A percentile compares a stretch with the other conserved stretches of the same genome.
Evolutionary conservation across 352 stramenopile genomes (phyloP).

Genomic region (Paralagenidium karlingii): DNA sequence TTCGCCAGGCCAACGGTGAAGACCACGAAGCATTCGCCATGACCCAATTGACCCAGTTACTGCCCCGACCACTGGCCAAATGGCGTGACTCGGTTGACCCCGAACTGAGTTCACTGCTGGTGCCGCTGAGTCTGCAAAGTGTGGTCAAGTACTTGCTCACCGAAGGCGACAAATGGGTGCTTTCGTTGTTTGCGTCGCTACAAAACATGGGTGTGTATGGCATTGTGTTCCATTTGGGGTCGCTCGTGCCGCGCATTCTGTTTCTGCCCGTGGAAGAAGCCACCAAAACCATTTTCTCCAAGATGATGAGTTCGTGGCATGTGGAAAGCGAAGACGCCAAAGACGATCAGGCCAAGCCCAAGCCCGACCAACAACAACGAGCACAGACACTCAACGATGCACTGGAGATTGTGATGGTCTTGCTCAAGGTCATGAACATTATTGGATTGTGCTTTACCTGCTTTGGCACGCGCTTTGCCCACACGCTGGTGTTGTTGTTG

Average conservation of each 20-base stretch:
- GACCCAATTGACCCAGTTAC: conserved; percentile 29
- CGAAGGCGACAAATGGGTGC: conserved; percentile 93
- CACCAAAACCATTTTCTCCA: conserved; percentile 91
- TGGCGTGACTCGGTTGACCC: conserved; percentile 17
- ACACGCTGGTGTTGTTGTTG: conserved; percentile 66
- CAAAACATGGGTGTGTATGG: conserved; percentile 95
- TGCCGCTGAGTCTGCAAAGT: conserved; percentile 84
- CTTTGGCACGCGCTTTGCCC: conserved; percentile 74
- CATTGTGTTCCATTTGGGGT: conserved; percentile 91
- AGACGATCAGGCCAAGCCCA: conserved; percentile 5
- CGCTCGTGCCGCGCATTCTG: conserved; percentile 90
- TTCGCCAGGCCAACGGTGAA: conserved; percentile 7
- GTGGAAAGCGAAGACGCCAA: conserved; percentile 5
- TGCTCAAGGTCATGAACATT: conserved; percentile 78
- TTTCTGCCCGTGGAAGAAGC: conserved; percentile 96
- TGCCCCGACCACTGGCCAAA: conserved; percentile 15
- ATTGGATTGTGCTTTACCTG: conserved; percentile 75
- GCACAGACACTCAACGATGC: conserved; percentile 17
- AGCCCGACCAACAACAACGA: conserved; percentile 2
- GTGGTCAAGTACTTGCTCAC: conserved; percentile 96
- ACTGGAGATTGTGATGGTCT: conserved; percentile 37
- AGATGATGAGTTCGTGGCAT: too few species aligned
- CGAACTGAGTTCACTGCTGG: conserved; percentile 41
- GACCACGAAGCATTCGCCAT: conserved; percentile 20
- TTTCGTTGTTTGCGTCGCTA: conserved; percentile 81